Evolutionary conservation across 2,329 filamentous ascomycete genomes (phyloP).

Genomic region (Dothistroma pini): DNA sequence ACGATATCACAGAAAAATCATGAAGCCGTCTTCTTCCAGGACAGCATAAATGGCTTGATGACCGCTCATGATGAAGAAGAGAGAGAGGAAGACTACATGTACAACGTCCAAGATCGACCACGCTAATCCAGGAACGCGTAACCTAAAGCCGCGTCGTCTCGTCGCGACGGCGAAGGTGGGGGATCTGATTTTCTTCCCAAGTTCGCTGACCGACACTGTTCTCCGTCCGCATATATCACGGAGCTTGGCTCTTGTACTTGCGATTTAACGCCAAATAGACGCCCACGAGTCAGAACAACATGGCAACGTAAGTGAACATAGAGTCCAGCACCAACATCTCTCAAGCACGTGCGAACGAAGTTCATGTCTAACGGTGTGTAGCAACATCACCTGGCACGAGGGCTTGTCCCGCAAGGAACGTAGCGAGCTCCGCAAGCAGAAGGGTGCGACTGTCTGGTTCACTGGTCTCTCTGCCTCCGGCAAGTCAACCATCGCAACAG

Average conservation of each 20-base stretch:
- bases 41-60: too few species aligned
- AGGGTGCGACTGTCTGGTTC: conserved; percentile 95
- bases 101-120: too few species aligned
- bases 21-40: too few species aligned
- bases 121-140: too few species aligned
- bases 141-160: too few species aligned
- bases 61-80: too few species aligned
- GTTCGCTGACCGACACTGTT: neutral
- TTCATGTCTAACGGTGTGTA: conserved; percentile 37
- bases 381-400: conserved; percentile 88
- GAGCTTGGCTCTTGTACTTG: neutral
- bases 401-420: conserved; percentile 76
- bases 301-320: conserved; percentile 24
- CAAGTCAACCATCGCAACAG: conserved; percentile 95
- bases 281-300: conserved; percentile 1
- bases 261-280: neutral
- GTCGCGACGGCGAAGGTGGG: too few species aligned
- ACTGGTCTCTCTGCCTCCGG: conserved; percentile 94
- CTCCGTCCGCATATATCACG: neutral
- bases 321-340: conserved; percentile 3
- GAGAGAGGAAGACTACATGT: too few species aligned
- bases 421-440: conserved; percentile 71
- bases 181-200: too few species aligned
- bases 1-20: too few species aligned
- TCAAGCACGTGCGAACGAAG: too few species aligned